A percentile compares a stretch with the other conserved stretches of the same genome.
Evolutionary conservation across 176 grass and related monocot species (phyloP).

Genomic region (Metroxylon sagu): DNA sequence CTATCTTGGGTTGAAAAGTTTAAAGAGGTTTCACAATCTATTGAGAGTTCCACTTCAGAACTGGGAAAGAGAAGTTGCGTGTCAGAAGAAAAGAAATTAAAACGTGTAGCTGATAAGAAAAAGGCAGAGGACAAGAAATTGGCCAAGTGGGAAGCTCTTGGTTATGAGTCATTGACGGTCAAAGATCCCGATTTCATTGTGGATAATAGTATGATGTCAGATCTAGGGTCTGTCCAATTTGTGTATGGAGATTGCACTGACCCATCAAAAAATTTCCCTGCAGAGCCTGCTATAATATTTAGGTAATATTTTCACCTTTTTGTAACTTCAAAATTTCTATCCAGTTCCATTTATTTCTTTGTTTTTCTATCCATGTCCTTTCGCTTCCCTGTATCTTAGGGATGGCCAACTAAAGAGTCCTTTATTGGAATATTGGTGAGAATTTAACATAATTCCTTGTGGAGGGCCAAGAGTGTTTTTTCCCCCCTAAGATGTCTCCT

Average conservation of each 20-base stretch:
- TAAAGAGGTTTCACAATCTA: slow-evolving; percentile 54
- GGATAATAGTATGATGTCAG: slow-evolving; percentile 39
- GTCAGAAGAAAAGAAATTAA: slow-evolving; percentile 52
- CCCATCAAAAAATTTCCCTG: slow-evolving; percentile 53
- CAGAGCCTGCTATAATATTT: slow-evolving; percentile 73
- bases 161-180: slow-evolving; percentile 56
- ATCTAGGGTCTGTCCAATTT: slow-evolving; percentile 62
- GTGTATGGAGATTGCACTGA: slow-evolving; percentile 94
- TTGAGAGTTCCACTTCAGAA: slow-evolving; percentile 37
- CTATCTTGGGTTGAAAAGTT: slow-evolving; percentile 84
- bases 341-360: no score
- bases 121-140: slow-evolving; percentile 67
- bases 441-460: no score
- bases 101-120: slow-evolving; percentile 64
- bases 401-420: no score
- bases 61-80: slow-evolving; percentile 37
- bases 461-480: no score
- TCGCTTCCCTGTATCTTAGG: no score
- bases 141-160: slow-evolving; percentile 74
- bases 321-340: no score
- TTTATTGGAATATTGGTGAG: no score
- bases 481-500: no score
- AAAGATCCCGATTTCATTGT: slow-evolving; percentile 43
- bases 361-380: no score
- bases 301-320: slow-evolving; percentile 47